Evolutionary conservation across 2,329 filamentous ascomycete species (phyloP).

Genomic region (Ophioceras dolichostomum): DNA sequence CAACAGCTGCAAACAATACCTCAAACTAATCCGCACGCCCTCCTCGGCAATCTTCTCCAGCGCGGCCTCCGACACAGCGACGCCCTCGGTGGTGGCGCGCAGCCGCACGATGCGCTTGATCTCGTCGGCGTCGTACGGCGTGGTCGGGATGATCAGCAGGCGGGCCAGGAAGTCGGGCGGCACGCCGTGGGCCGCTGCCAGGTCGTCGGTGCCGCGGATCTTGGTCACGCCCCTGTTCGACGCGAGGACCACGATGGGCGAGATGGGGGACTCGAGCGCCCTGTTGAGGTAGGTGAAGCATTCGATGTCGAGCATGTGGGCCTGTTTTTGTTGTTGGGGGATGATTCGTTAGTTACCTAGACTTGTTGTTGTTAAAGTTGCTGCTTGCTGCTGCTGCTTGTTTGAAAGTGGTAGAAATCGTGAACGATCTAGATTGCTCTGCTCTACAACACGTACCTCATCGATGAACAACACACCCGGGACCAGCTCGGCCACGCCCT

Average conservation of each 20-base stretch:
- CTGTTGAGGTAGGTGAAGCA: slow-evolving; percentile 99
- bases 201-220: slow-evolving; percentile 74
- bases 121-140: slow-evolving; percentile 76
- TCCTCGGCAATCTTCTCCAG: slow-evolving; percentile 79
- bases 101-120: slow-evolving; percentile 87
- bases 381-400: no score
- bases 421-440: no score
- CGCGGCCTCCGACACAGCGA: slow-evolving; percentile 68
- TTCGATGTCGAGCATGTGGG: slow-evolving; percentile 99
- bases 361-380: no score
- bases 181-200: slow-evolving; percentile 83
- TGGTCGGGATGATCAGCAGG: slow-evolving; percentile 90
- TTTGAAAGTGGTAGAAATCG: no score
- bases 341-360: no score
- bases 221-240: slow-evolving; percentile 93
- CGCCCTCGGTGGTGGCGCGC: slow-evolving; percentile 68
- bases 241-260: slow-evolving; percentile 92
- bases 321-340: no score
- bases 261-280: slow-evolving; percentile 89
- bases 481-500: slow-evolving; percentile 95
- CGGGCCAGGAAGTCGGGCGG: slow-evolving; percentile 88
- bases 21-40: slow-evolving; percentile 77
- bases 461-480: slow-evolving; percentile 97
- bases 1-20: slow-evolving; percentile 87
- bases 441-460: slow-evolving; percentile 55